A percentile compares a stretch with the other conserved stretches of the same genome.
Evolutionary conservation across 2,329 filamentous ascomycete species (phyloP).

Genomic region (Scytalidium sp.): DNA sequence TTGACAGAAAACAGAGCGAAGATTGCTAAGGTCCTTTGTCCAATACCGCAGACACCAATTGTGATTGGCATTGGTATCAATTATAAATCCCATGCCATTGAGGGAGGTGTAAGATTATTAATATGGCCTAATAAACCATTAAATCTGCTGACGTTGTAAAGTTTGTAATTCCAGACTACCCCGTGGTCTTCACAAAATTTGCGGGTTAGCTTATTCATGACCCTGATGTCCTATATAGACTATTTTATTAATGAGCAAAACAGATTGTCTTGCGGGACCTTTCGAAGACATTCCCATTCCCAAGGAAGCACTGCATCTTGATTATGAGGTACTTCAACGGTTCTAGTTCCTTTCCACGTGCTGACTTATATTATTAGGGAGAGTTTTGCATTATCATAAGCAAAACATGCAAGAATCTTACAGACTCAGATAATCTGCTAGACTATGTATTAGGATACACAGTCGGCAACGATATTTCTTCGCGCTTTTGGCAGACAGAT

Average conservation of each 20-base stretch:
- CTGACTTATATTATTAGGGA: conserved; percentile 55
- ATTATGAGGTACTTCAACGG: neutral
- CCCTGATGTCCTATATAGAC: too few species aligned
- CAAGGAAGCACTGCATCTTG: conserved; percentile 31
- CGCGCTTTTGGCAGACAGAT: conserved; percentile 32
- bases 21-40: neutral
- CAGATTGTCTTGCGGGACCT: conserved; percentile 32
- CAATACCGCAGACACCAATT: neutral
- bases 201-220: conserved; percentile 8
- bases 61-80: conserved; percentile 47
- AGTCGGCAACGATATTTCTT: conserved; percentile 39
- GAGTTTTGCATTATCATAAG: conserved; percentile 60
- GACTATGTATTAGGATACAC: conserved; percentile 40
- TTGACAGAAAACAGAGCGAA: neutral
- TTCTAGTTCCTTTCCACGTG: conserved; percentile 25
- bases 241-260: neutral
- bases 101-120: neutral
- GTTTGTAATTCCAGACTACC: conserved; percentile 38
- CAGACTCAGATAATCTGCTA: conserved; percentile 38
- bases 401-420: conserved; percentile 34
- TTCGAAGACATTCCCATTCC: conserved; percentile 38
- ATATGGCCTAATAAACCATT: neutral
- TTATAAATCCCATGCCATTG: conserved; percentile 35
- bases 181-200: conserved; percentile 48
- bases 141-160: neutral